These are phyloP conservation scores for Trifolium repens DNA, from an alignment of 306 rosid species.

Conservation along the genomic window DNA sequence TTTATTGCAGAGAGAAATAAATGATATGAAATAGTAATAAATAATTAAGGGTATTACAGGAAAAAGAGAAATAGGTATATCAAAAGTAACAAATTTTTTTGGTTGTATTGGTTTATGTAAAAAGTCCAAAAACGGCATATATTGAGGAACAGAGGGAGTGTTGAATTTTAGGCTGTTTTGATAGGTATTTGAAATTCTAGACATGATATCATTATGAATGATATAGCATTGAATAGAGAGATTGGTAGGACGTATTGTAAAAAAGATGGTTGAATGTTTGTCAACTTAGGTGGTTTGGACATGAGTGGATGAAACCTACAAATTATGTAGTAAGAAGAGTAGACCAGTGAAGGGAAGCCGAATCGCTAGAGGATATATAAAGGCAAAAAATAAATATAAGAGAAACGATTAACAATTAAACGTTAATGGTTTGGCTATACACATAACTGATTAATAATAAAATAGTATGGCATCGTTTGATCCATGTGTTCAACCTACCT, in stretches of 20 bases:
- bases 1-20: no score
- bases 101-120: no score
- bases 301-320: no score
- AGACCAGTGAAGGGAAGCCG: not conserved
- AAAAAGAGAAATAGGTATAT: no score
- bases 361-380: not conserved
- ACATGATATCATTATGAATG: not conserved
- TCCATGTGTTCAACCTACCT: not conserved
- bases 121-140: no score
- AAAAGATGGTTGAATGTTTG: constrained; percentile 8
- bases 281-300: not conserved
- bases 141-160: no score
- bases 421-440: not conserved
- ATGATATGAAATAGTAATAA: no score
- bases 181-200: constrained; percentile 10
- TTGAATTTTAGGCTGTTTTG: constrained; percentile 19
- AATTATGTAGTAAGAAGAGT: no score
- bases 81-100: no score
- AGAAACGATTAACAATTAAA: not conserved
- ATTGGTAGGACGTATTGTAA: not conserved
- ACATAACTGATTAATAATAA: not conserved
- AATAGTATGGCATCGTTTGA: not conserved
- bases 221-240: not conserved
- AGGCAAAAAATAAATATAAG: not conserved
- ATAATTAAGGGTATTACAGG: no score